These are phyloP conservation scores for Beauveria medogensis DNA, from an alignment of 2,329 filamentous ascomycete species.

Conservation along the genomic window DNA sequence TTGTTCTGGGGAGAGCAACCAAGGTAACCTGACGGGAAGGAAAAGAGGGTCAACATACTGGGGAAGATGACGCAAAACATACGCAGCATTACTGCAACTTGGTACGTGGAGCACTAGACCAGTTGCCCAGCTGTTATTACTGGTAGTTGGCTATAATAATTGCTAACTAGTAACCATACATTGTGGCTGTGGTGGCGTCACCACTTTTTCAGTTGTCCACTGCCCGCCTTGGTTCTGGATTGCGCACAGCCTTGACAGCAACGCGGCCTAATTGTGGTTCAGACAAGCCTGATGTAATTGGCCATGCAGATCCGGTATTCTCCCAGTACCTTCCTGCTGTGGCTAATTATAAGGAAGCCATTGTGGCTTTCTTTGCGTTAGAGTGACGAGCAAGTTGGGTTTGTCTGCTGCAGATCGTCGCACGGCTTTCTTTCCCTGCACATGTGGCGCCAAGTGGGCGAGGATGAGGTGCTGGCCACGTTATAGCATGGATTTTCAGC, in stretches of 20 bases:
- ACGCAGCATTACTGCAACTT: background rate
- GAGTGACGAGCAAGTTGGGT: background rate
- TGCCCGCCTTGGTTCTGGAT: slow-evolving; percentile 4
- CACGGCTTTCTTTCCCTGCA: slow-evolving; percentile 1
- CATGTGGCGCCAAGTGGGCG: background rate
- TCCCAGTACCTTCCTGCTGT: background rate
- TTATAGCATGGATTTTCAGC: slow-evolving; percentile 2
- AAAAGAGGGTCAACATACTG: background rate
- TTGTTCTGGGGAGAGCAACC: background rate
- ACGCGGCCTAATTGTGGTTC: background rate
- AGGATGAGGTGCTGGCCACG: slow-evolving; percentile 6
- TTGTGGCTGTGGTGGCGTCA: slow-evolving; percentile 21
- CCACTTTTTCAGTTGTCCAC: slow-evolving; percentile 9
- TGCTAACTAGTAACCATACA: no score
- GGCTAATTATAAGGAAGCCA: background rate
- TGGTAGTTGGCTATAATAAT: no score
- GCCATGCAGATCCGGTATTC: background rate
- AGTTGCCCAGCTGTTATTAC: no score
- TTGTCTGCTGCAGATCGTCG: background rate
- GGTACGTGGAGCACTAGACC: background rate
- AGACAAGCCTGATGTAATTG: background rate
- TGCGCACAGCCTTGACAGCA: background rate
- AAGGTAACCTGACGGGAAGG: background rate
- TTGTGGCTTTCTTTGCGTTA: background rate
- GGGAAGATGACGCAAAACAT: slow-evolving; percentile 11